A percentile compares a stretch with the other conserved stretches of the same genome.
These are phyloP conservation scores for Pythium vanterpoolii DNA, from an alignment of 352 stramenopile species.

Conservation along the genomic window DNA sequence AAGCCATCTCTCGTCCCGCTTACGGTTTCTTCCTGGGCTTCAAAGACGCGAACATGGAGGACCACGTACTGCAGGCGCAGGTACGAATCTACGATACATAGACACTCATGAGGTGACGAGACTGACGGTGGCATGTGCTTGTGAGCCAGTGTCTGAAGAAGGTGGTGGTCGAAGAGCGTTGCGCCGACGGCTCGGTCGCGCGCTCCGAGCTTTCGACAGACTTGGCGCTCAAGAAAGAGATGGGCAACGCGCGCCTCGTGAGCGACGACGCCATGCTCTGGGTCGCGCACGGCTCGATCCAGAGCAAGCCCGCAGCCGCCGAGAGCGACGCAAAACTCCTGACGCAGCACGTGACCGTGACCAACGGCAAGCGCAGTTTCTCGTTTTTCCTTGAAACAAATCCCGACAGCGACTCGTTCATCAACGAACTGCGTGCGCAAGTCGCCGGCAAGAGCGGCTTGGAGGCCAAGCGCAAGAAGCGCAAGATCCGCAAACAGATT, in stretches of 20 bases:
- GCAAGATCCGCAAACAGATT: slow-evolving; percentile 76
- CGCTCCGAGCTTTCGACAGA: slow-evolving; percentile 31
- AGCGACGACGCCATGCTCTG: slow-evolving; percentile 70
- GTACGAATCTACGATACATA: no score
- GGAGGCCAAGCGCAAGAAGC: slow-evolving; percentile 66
- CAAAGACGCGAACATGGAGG: not conserved
- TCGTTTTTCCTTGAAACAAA: slow-evolving; percentile 51
- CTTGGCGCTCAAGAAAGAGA: slow-evolving; percentile 71
- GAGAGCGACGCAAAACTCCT: not conserved
- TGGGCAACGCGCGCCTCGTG: slow-evolving; percentile 76
- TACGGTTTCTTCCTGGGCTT: not conserved
- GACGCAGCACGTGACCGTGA: slow-evolving; percentile 42
- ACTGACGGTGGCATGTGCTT: not conserved
- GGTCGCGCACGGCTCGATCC: slow-evolving; percentile 49
- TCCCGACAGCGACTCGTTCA: slow-evolving; percentile 45
- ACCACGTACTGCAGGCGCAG: slow-evolving; percentile 1
- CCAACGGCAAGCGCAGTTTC: slow-evolving; percentile 64
- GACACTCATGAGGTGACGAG: no score
- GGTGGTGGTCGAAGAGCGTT: slow-evolving; percentile 54
- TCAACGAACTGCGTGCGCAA: slow-evolving; percentile 61
- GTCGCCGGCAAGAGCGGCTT: slow-evolving; percentile 50
- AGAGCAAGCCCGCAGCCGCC: slow-evolving; percentile 31
- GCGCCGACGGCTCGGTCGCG: slow-evolving; percentile 36
- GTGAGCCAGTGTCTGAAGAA: slow-evolving; percentile 44
- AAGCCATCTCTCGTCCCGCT: not conserved